Conservation (phyloP, 2,329 filamentous ascomycete species). For the Alternaria gaisen region DNA sequence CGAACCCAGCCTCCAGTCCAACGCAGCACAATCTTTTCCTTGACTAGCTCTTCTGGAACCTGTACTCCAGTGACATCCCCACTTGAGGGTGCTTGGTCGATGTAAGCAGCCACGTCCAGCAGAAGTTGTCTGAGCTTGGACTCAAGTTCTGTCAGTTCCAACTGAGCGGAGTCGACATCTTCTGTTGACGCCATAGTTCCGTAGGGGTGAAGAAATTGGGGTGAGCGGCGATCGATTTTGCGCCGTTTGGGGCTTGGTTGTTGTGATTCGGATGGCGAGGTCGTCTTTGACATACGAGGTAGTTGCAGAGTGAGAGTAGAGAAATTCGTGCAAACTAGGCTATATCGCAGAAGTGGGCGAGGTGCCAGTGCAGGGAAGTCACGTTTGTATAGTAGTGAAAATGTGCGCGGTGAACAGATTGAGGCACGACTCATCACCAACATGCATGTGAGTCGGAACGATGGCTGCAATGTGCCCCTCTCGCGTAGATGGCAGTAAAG, state of each 20-base stretch:
- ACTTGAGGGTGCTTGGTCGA: conserved; percentile 58
- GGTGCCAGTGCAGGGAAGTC: conserved; percentile 21
- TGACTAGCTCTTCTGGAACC: conserved; percentile 56
- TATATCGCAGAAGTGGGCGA: neutral
- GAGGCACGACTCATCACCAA: conserved; percentile 41
- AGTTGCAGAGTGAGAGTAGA: conserved; percentile 10
- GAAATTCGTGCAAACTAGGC: neutral
- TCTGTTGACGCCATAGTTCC: conserved; percentile 39
- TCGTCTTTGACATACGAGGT: conserved; percentile 44
- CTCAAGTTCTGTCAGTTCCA: conserved; percentile 75
- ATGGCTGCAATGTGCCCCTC: neutral
- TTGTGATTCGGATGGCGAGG: conserved; percentile 30
- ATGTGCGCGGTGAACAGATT: conserved; percentile 38
- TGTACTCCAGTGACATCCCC: conserved; percentile 41
- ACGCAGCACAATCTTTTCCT: conserved; percentile 66
- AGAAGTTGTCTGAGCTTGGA: conserved; percentile 76
- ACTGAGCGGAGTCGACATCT: conserved; percentile 34
- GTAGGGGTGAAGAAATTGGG: conserved; percentile 35
- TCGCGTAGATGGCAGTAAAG: conserved; percentile 1
- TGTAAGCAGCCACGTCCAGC: conserved; percentile 79
- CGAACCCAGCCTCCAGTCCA: conserved; percentile 91
- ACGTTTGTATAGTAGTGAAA: conserved; percentile 33
- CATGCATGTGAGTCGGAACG: conserved; percentile 40
- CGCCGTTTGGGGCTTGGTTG: conserved; percentile 45
- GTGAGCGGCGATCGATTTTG: conserved; percentile 30